Conservation (phyloP, 202 grass and related monocot genomes). For the Setaria viridis region DNA sequence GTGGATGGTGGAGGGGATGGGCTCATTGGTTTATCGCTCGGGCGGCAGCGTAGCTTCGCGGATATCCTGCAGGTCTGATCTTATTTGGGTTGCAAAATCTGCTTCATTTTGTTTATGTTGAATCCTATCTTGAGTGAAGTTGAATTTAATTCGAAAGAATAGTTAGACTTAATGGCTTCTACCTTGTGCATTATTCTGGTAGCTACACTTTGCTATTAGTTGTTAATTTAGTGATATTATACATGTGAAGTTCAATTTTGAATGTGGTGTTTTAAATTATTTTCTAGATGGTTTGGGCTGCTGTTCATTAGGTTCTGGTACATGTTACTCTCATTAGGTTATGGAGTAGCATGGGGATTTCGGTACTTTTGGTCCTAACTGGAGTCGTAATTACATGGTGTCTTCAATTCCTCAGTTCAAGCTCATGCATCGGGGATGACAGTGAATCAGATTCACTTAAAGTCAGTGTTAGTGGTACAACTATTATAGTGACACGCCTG, state of each 20-base stretch:
- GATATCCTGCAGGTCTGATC: slow-evolving; percentile 85
- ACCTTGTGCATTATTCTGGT: neutral
- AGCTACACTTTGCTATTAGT: slow-evolving; percentile 11
- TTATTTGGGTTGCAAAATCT: slow-evolving; percentile 14
- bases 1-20: slow-evolving; percentile 67
- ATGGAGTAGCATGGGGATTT: neutral
- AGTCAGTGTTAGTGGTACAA: neutral
- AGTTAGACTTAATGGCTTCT: slow-evolving; percentile 19
- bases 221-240: slow-evolving; percentile 19
- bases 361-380: slow-evolving; percentile 4
- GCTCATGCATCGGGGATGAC: neutral
- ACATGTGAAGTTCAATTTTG: neutral
- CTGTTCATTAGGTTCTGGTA: neutral
- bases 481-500: neutral
- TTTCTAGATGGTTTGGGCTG: neutral
- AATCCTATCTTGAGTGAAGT: slow-evolving; percentile 6
- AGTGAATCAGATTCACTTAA: neutral
- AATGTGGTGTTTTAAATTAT: neutral
- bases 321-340: slow-evolving; percentile 1
- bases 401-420: slow-evolving; percentile 25
- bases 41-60: slow-evolving; percentile 82
- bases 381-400: neutral
- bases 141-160: neutral
- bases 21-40: slow-evolving; percentile 69
- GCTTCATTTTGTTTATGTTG: neutral